phyloP scores from a whole-genome alignment of 768 basidiomycete species.

The Candolleomyces efflorescens region DNA sequence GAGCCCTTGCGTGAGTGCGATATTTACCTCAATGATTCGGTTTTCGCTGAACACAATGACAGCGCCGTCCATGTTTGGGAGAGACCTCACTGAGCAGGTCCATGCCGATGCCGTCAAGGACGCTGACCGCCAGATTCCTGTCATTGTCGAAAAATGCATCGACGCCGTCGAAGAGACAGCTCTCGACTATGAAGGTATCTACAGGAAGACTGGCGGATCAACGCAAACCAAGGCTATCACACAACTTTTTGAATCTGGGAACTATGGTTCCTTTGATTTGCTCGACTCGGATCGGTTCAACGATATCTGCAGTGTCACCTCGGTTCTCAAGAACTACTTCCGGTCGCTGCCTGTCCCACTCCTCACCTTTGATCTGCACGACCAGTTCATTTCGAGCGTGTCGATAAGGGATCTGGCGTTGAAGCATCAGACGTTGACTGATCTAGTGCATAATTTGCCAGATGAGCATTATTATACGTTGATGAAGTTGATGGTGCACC shows the following conservation, averaged over 20 bases:
- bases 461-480: conserved; percentile 86
- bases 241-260: conserved; percentile 89
- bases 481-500: conserved; percentile 77
- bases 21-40: background rate
- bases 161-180: conserved; percentile 86
- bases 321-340: conserved; percentile 96
- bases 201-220: conserved; percentile 94
- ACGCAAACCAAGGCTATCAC: conserved; percentile 91
- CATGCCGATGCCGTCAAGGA: conserved; percentile 57
- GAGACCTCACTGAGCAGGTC: conserved; percentile 83
- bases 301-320: conserved; percentile 95
- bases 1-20: conserved; percentile 34
- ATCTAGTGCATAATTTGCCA: conserved; percentile 75
- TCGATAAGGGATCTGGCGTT: conserved; percentile 57
- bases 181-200: conserved; percentile 96
- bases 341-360: conserved; percentile 88
- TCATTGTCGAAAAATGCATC: conserved; percentile 95
- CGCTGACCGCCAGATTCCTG: conserved; percentile 64
- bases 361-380: conserved; percentile 87
- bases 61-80: conserved; percentile 93
- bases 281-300: conserved; percentile 87
- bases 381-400: conserved; percentile 79
- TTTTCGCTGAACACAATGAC: conserved; percentile 10
- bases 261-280: conserved; percentile 87
- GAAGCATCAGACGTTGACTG: conserved; percentile 58